Conservation (phyloP, 2,329 filamentous ascomycete genomes). For the Xylaria sp. region DNA sequence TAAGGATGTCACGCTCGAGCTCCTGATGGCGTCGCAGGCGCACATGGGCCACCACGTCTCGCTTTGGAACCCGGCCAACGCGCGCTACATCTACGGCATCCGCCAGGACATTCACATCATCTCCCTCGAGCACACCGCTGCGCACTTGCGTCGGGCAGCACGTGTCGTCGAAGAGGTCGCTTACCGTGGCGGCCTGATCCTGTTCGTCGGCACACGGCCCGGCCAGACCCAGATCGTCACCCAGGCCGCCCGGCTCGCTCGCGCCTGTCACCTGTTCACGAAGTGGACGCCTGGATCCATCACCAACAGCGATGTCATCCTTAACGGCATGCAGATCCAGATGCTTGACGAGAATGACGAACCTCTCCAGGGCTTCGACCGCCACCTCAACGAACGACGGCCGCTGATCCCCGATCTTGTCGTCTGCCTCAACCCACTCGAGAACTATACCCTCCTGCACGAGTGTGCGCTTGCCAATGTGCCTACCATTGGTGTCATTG, state of each 20-base stretch:
- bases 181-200: conserved; percentile 81
- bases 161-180: conserved; percentile 90
- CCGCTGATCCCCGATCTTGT: conserved; percentile 89
- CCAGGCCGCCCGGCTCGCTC: conserved; percentile 78
- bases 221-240: conserved; percentile 86
- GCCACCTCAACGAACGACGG: conserved; percentile 69
- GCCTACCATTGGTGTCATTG: conserved; percentile 93
- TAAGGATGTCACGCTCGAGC: conserved; percentile 86
- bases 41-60: conserved; percentile 92
- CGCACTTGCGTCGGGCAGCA: conserved; percentile 91
- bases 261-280: conserved; percentile 88
- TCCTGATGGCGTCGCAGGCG: conserved; percentile 86
- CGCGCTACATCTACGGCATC: conserved; percentile 92
- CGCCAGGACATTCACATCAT: conserved; percentile 93
- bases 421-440: conserved; percentile 88
- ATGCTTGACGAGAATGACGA: conserved; percentile 82
- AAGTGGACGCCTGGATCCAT: conserved; percentile 92
- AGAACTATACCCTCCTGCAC: conserved; percentile 90
- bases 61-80: conserved; percentile 94
- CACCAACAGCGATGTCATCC: conserved; percentile 91
- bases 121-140: conserved; percentile 86
- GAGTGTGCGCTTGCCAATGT: conserved; percentile 90
- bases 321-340: conserved; percentile 74
- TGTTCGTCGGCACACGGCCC: conserved; percentile 88
- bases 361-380: conserved; percentile 68